A percentile compares a stretch with the other conserved stretches of the same genome.
Evolutionary conservation across 1,139 yeast genomes (phyloP).

Genomic region (Geotrichum australiense): DNA sequence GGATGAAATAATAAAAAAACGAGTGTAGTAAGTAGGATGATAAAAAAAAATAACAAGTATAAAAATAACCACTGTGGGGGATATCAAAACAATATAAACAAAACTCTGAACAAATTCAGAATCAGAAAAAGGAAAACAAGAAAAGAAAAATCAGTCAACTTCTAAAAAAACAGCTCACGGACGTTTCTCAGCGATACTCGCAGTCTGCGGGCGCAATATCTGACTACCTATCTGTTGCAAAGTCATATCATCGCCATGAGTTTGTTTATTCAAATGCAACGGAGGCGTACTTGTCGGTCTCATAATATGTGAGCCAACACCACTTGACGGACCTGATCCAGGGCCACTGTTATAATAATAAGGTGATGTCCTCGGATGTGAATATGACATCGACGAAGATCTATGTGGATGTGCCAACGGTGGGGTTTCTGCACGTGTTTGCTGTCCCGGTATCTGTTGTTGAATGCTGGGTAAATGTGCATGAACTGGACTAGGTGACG

Average conservation of each 20-base stretch:
- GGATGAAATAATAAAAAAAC: not conserved
- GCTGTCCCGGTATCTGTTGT: constrained; percentile 1
- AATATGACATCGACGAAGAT: constrained; percentile 1
- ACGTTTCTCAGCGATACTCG: constrained; percentile 13
- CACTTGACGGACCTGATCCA: not conserved
- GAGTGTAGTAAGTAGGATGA: not conserved
- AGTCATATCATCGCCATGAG: constrained; percentile 4
- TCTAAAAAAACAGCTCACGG: too few species aligned
- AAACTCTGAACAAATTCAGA: too few species aligned
- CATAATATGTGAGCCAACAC: constrained; percentile 2
- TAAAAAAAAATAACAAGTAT: not conserved
- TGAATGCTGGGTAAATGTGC: constrained; percentile 2
- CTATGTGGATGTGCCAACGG: not conserved
- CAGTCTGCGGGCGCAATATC: constrained; percentile 15
- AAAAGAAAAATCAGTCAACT: too few species aligned
- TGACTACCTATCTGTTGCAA: constrained; percentile 13
- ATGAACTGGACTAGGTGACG: constrained; percentile 5
- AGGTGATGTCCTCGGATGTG: constrained; percentile 3
- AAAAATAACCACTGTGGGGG: not conserved
- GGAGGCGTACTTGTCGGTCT: constrained; percentile 16
- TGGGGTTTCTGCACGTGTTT: constrained; percentile 1
- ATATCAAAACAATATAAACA: not conserved
- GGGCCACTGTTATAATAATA: not conserved
- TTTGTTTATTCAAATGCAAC: constrained; percentile 9
- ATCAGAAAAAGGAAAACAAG: too few species aligned